Base-by-base conservation (phyloP, 176 grass and related monocot species). In the Chloris gayana region DNA sequence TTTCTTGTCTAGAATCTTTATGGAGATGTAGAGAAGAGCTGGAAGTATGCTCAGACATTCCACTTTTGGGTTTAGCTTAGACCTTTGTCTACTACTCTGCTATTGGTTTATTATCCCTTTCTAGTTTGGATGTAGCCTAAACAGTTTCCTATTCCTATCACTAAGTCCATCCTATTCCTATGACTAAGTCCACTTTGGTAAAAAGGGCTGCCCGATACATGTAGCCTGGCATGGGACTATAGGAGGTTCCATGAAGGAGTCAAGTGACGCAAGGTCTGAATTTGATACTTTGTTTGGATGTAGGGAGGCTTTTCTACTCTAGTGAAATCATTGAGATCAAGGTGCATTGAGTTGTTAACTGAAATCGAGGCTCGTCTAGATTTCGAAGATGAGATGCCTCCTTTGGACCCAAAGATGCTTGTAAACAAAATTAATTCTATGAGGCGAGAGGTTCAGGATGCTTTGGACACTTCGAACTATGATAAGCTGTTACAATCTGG, bases 311-410 rank as follows among this genome's bases (percentile, higher is more conserved):
- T 98, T 88, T 98, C 95, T 35, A 68, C 78, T 19, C 42, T 98
- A 60, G 86, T 98, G 14, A 95, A 91, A 65, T 93, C 84, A 0
- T 71, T 95, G 76, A 95, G 95, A 83, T 85, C 78, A 61, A 85
- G 88, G 60, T 95, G 92, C 86, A 93, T 98, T 41, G 88, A 95
- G 47, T 50, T 98, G 78, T 84, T 98, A 64, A 91, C 92, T 71
- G 92, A 98, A 87, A 93, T 98, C 0, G 95, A 98, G 76, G 95
- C 95, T 78, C 92, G 75, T 80, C 74, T 98, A 69, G 95, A 95
- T 89, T 98, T 98, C 86, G 92, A 98, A 80, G 96, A 98, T 80
- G 96, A 98, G 65, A 91, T 98, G 86, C 96, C 96, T 70, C 84
- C 84, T 21, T 85, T 98, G 67, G 86, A 95, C 31, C 64, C 77